These are phyloP conservation scores for Dalechampia spathulata DNA, from an alignment of 441 rosid genomes.

Conservation along the genomic window DNA sequence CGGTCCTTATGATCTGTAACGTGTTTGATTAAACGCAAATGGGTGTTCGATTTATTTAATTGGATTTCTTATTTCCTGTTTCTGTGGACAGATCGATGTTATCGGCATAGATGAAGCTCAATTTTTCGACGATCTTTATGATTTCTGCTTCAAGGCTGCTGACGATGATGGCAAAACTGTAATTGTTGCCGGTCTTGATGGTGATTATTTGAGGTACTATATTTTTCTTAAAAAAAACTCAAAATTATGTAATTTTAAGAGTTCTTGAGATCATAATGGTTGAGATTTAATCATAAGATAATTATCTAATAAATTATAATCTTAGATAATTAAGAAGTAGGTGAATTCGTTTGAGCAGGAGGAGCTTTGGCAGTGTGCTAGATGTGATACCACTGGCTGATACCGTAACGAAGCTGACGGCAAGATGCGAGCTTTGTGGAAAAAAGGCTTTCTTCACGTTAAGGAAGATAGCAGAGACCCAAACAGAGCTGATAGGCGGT, in stretches of 20 bases:
- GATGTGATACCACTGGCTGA: conserved; percentile 82
- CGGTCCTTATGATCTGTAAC: too few relatives aligned
- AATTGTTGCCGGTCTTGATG: conserved; percentile 77
- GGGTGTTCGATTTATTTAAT: too few relatives aligned
- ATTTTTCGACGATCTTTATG: conserved; percentile 89
- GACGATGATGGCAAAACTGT: conserved; percentile 76
- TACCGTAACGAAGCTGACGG: conserved; percentile 62
- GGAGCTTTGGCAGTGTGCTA: conserved; percentile 73
- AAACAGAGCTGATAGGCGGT: conserved; percentile 76
- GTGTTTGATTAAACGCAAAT: too few relatives aligned
- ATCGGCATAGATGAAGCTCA: conserved; percentile 95
- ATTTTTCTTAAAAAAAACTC: too few relatives aligned
- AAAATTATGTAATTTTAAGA: too few relatives aligned
- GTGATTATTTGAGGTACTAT: conserved; percentile 89
- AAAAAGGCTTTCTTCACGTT: conserved; percentile 65
- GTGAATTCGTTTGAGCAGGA: conserved; percentile 43
- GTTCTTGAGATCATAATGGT: too few relatives aligned
- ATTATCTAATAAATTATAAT: too few relatives aligned
- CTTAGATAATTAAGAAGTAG: too few relatives aligned
- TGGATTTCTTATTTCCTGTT: conserved; percentile 14
- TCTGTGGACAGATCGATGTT: conserved; percentile 57
- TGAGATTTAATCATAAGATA: too few relatives aligned
- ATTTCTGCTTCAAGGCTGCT: conserved; percentile 73
- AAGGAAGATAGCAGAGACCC: conserved; percentile 57
- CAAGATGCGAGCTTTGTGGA: conserved; percentile 77